Conservation (phyloP, 73 alveolate species). For the Breviolum minutum region DNA sequence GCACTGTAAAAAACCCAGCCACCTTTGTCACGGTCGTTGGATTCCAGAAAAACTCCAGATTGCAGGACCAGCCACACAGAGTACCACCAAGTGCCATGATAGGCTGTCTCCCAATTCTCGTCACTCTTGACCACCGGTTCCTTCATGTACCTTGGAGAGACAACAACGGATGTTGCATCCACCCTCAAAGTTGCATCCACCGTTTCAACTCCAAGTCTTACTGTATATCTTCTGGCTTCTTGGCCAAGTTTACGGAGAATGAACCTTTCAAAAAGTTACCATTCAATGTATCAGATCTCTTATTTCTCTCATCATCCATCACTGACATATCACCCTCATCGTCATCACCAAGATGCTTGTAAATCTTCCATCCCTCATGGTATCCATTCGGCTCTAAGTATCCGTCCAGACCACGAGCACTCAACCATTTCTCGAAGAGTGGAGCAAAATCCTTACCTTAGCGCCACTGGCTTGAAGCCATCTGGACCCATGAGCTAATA, state of each 20-base stretch:
- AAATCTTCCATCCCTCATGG: constrained; percentile 10
- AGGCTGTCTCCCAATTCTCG: constrained; percentile 51
- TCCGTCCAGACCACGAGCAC: not conserved
- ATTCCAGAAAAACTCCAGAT: constrained; percentile 83
- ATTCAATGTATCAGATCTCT: not conserved
- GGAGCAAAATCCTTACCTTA: constrained; percentile 47
- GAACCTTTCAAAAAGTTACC: too few relatives aligned
- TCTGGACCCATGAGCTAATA: too few relatives aligned
- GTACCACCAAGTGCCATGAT: constrained; percentile 89
- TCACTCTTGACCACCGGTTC: constrained; percentile 53
- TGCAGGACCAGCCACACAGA: constrained; percentile 65
- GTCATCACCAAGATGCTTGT: not conserved
- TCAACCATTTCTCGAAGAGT: constrained; percentile 32
- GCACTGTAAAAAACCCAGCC: not conserved
- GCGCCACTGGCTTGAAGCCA: too few relatives aligned
- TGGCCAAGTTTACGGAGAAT: too few relatives aligned
- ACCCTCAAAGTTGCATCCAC: not conserved
- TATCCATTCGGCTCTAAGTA: not conserved
- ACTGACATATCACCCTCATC: not conserved
- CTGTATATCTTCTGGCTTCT: not conserved
- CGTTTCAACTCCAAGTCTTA: too few relatives aligned
- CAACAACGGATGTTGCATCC: not conserved
- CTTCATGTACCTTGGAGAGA: not conserved
- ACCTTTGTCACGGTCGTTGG: constrained; percentile 91
- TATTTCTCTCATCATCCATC: too few relatives aligned